A percentile compares a stretch with the other conserved stretches of the same genome.
phyloP scores from a whole-genome alignment of 2,329 filamentous ascomycete genomes.

The Beauveria sp. region DNA sequence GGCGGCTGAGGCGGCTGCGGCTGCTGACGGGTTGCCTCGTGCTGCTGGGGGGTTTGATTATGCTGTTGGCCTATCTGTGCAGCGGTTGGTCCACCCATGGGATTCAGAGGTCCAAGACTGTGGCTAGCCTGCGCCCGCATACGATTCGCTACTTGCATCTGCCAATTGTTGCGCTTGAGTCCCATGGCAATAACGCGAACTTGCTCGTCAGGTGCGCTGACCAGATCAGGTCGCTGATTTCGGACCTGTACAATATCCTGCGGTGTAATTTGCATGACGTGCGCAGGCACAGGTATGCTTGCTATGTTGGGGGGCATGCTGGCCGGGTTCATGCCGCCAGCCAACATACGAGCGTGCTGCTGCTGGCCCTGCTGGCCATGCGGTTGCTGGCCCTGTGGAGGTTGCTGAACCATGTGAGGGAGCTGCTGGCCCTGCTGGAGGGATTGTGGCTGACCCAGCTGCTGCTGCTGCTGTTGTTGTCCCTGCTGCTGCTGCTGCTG shows the following conservation, averaged over 20 bases:
- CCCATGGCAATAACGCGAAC: conserved; percentile 23
- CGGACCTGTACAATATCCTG: conserved; percentile 27
- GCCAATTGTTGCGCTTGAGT: conserved; percentile 26
- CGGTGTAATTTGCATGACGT: conserved; percentile 25
- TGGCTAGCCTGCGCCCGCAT: conserved; percentile 18
- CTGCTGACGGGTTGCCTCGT: conserved; percentile 26
- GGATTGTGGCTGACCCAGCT: conserved; percentile 14
- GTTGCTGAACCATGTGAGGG: conserved; percentile 12
- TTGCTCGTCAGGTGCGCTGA: conserved; percentile 26
- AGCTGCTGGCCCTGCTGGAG: conserved; percentile 15
- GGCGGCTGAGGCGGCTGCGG: conserved; percentile 22
- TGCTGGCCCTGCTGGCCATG: conserved; percentile 16
- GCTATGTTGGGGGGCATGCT: conserved; percentile 18
- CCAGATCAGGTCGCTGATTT: conserved; percentile 17
- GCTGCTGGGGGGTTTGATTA: conserved; percentile 14
- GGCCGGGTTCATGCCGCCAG: conserved; percentile 7
- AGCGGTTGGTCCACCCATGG: conserved; percentile 12
- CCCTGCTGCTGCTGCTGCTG: conserved; percentile 18
- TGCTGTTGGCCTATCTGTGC: conserved; percentile 15
- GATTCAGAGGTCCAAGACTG: conserved; percentile 12
- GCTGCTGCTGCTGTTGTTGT: conserved; percentile 14
- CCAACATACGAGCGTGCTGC: conserved; percentile 16
- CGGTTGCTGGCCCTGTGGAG: conserved; percentile 14
- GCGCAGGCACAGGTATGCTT: conserved; percentile 23
- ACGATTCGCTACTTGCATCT: conserved; percentile 21